A percentile compares a stretch with the other conserved stretches of the same genome.
phyloP scores from a whole-genome alignment of 2,329 filamentous ascomycete species.

The Akanthomyces dipterigenus region DNA sequence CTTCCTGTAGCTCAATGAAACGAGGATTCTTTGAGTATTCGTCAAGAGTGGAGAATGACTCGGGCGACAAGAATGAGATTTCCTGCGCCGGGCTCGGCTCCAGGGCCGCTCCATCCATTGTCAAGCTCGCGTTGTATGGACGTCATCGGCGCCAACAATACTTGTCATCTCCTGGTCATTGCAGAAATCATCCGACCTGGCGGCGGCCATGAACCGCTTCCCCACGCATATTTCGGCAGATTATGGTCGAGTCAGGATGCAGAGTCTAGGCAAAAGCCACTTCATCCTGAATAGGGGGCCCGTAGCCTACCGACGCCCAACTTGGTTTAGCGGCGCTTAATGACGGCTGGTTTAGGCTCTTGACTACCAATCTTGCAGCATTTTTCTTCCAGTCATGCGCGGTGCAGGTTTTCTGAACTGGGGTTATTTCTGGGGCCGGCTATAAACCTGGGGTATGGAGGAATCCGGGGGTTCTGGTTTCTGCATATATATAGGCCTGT shows the following conservation, averaged over 20 bases:
- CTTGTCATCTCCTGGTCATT: background rate
- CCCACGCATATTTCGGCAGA: background rate
- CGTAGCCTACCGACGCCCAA: slow-evolving; percentile 14
- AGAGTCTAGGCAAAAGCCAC: background rate
- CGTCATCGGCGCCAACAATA: background rate
- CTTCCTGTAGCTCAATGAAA: slow-evolving; percentile 38
- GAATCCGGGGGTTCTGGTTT: slow-evolving; percentile 5
- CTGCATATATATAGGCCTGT: slow-evolving; percentile 7
- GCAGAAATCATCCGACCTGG: background rate
- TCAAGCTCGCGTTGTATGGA: background rate
- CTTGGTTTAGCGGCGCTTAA: slow-evolving; percentile 7
- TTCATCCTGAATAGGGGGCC: slow-evolving; percentile 7
- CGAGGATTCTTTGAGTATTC: slow-evolving; percentile 31
- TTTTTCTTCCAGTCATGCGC: slow-evolving; percentile 9
- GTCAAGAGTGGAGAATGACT: slow-evolving; percentile 22
- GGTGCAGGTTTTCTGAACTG: background rate
- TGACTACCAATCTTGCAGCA: background rate
- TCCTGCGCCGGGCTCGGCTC: background rate
- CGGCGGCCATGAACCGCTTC: background rate
- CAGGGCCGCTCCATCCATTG: background rate
- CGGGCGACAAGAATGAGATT: slow-evolving; percentile 10
- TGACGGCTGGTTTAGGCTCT: background rate
- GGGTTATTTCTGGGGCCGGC: slow-evolving; percentile 1
- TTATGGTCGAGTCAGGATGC: slow-evolving; percentile 7
- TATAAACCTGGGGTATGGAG: slow-evolving; percentile 11